Evolutionary conservation across 805 yeast species (phyloP), one percentile per base, ranked within the genome.

Genomic region (Wickerhamiella azyma): DNA sequence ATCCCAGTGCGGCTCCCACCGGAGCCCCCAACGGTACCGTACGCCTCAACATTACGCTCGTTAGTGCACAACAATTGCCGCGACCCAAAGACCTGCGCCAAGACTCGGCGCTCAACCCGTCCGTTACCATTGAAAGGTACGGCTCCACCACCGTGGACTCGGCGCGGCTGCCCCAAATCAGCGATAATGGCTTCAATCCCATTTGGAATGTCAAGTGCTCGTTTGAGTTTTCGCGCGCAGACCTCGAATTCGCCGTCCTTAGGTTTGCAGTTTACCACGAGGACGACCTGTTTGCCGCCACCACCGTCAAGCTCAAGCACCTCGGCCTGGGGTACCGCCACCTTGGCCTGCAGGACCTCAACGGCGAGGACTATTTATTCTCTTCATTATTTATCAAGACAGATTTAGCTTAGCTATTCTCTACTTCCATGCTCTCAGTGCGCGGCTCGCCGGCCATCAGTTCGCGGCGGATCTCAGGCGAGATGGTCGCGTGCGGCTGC

Each of bases 401-500:
- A 16, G 40, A 44, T 11, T 10, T 21, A 39, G 24, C 45, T n/a
- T 55, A 53, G 42, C 57, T 26, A 29, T 14, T n/a, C 2, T 30
- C 33, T 9, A 16, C 10, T 18, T 6, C 33, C 33, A 30, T 30
- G 8, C n/a, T 30, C 9, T 30, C 33, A 7, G n/a, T 13, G 33
- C 33, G 33, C 13, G 57, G 56, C 45, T 46, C 41, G 47, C 97
- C 97, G 17, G 96, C 94, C 52, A 83, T 66, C 52, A 92, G 70
- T 62, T 92, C 98, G 58, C 96, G 77, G 66, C 97, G 76, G 45
- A 89, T 85, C 62, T 89, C 98, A 2, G 94, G 94, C 2, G 96
- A 88, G 49, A 92, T 83, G 24, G 79, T 82, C 50, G 71, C 81
- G 60, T 92, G 99, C 43, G 79, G 80, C 65, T 95, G 81, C 60